Conservation (phyloP, 2,329 filamentous ascomycete species). For the Colletotrichum sp. region DNA sequence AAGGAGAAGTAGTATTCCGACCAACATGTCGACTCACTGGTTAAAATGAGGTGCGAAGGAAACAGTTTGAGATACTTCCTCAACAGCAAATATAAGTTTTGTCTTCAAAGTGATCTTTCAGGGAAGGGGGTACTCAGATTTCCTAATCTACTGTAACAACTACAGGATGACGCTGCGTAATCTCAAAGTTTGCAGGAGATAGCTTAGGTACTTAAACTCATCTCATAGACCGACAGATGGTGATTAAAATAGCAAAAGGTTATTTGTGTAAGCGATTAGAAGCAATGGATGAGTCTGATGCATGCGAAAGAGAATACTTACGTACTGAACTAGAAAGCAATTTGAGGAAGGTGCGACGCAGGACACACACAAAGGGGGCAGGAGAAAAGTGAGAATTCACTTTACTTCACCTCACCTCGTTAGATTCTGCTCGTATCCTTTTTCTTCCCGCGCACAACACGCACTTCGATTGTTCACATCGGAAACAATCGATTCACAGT, state of each 20-base stretch:
- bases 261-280: fast-evolving
- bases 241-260: neutral
- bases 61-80: neutral
- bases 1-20: neutral
- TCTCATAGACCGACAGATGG: neutral
- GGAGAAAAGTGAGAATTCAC: neutral
- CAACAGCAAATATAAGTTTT: neutral
- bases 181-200: neutral
- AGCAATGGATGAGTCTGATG: neutral
- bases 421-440: neutral
- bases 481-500: neutral
- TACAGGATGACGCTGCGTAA: neutral
- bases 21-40: neutral
- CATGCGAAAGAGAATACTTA: neutral
- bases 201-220: neutral
- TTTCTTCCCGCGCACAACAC: neutral
- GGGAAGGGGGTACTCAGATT: neutral
- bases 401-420: neutral
- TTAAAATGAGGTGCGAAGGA: neutral
- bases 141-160: neutral
- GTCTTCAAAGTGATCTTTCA: neutral
- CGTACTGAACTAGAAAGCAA: neutral
- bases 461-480: neutral
- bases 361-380: neutral
- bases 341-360: neutral